phyloP scores from a whole-genome alignment of 768 basidiomycete genomes.

The Cystobasidium tubakii region DNA sequence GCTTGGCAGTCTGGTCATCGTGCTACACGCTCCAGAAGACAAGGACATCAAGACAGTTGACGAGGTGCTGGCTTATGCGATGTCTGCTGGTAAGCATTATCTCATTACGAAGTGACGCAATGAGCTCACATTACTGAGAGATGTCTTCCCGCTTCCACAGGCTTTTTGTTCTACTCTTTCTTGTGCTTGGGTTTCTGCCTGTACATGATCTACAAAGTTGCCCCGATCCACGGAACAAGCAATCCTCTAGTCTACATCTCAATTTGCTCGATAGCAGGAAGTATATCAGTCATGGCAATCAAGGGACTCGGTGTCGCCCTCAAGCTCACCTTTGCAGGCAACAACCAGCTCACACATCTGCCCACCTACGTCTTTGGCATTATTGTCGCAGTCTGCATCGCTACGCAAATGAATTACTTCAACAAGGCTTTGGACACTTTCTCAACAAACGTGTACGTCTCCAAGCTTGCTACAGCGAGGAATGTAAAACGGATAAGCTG shows the following conservation, averaged over 20 bases:
- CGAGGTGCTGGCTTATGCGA: constrained; percentile 82
- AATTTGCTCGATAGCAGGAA: constrained; percentile 92
- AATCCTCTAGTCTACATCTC: constrained; percentile 90
- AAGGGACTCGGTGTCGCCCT: constrained; percentile 97
- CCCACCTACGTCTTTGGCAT: constrained; percentile 95
- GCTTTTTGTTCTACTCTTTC: constrained; percentile 84
- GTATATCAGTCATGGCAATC: constrained; percentile 96
- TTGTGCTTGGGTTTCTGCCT: constrained; percentile 73
- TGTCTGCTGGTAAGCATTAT: constrained; percentile 96
- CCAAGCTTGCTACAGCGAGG: background rate
- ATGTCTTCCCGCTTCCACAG: constrained; percentile 55
- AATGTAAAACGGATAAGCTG: background rate
- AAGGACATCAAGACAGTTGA: constrained; percentile 87
- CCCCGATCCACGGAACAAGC: constrained; percentile 75
- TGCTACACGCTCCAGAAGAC: constrained; percentile 94
- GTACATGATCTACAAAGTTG: constrained; percentile 78
- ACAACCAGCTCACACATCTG: constrained; percentile 88
- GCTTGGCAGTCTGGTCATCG: constrained; percentile 84
- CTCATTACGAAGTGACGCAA: too few relatives aligned
- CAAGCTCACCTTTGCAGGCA: constrained; percentile 84
- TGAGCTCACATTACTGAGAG: background rate
- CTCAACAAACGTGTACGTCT: constrained; percentile 90
- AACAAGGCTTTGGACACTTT: constrained; percentile 97
- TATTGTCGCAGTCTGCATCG: constrained; percentile 72
- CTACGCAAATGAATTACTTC: constrained; percentile 83